These are phyloP conservation scores for Aureobasidium namibiae DNA, from an alignment of 2,329 filamentous ascomycete species.

Conservation along the genomic window DNA sequence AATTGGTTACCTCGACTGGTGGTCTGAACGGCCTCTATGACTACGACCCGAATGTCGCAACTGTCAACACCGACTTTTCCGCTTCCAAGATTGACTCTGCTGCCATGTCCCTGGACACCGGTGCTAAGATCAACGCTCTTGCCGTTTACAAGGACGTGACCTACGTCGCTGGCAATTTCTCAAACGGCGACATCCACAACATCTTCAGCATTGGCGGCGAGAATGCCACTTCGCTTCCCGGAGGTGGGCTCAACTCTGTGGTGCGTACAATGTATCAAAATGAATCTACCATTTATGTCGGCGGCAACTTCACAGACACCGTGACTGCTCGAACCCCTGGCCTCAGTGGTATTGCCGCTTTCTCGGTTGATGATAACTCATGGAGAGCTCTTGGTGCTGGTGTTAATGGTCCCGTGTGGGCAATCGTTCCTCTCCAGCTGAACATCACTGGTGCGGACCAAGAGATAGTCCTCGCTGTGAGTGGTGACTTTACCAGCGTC, in stretches of 20 bases:
- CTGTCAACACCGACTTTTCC: constrained; percentile 56
- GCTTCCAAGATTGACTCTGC: constrained; percentile 69
- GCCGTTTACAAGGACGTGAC: constrained; percentile 54
- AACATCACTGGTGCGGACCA: constrained; percentile 63
- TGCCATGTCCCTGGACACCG: constrained; percentile 58
- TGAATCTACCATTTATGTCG: constrained; percentile 63
- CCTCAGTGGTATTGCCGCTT: constrained; percentile 69
- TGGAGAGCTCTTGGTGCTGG: constrained; percentile 81
- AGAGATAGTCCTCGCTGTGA: constrained; percentile 70
- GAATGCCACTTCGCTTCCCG: constrained; percentile 53
- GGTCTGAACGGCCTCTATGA: constrained; percentile 88
- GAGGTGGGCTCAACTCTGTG: constrained; percentile 69
- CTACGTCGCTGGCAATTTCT: constrained; percentile 81
- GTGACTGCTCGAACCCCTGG: constrained; percentile 52
- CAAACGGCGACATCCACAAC: constrained; percentile 58
- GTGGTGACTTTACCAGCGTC: constrained; percentile 69
- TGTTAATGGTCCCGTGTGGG: constrained; percentile 68
- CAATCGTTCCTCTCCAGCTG: constrained; percentile 67
- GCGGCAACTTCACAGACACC: constrained; percentile 75
- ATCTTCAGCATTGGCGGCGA: constrained; percentile 64
- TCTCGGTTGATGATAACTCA: constrained; percentile 56
- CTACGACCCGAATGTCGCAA: constrained; percentile 60
- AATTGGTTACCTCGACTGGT: constrained; percentile 62
- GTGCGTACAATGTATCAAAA: constrained; percentile 66
- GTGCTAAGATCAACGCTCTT: constrained; percentile 65